Evolutionary conservation across 176 grass and related monocot species (phyloP).

Genomic region (Thinopyrum elongatum): DNA sequence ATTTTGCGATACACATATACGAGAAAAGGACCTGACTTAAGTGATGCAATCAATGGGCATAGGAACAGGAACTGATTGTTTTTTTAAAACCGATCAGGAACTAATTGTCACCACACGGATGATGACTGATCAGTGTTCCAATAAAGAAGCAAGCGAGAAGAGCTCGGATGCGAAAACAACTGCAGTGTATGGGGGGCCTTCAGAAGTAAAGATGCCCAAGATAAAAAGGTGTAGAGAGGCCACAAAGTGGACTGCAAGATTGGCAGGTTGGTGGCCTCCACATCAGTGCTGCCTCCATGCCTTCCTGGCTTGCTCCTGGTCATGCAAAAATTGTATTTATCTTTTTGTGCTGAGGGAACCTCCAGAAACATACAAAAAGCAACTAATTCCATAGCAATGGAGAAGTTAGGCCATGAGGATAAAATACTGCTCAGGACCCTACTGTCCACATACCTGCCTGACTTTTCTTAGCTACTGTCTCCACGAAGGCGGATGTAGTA

Average conservation of each 20-base stretch:
- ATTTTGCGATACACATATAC: background rate
- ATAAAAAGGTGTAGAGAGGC: constrained; percentile 24
- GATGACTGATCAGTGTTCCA: constrained; percentile 31
- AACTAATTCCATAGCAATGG: constrained; percentile 40
- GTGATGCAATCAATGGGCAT: constrained; percentile 1
- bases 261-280: constrained; percentile 42
- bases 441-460: constrained; percentile 14
- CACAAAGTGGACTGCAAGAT: constrained; percentile 31
- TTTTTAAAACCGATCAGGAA: background rate
- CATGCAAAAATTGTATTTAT: constrained; percentile 34
- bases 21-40: constrained; percentile 31
- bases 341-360: constrained; percentile 25
- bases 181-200: background rate
- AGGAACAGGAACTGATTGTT: background rate
- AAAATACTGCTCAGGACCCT: constrained; percentile 23
- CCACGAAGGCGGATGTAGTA: background rate
- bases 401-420: constrained; percentile 50
- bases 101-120: background rate
- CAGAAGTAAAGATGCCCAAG: constrained; percentile 30
- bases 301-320: constrained; percentile 9
- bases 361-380: background rate
- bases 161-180: background rate
- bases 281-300: constrained; percentile 17
- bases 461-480: background rate
- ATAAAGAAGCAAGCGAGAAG: constrained; percentile 6